These are phyloP conservation scores for Turnera subulata DNA, from an alignment of 345 rosid genomes.

Conservation along the genomic window DNA sequence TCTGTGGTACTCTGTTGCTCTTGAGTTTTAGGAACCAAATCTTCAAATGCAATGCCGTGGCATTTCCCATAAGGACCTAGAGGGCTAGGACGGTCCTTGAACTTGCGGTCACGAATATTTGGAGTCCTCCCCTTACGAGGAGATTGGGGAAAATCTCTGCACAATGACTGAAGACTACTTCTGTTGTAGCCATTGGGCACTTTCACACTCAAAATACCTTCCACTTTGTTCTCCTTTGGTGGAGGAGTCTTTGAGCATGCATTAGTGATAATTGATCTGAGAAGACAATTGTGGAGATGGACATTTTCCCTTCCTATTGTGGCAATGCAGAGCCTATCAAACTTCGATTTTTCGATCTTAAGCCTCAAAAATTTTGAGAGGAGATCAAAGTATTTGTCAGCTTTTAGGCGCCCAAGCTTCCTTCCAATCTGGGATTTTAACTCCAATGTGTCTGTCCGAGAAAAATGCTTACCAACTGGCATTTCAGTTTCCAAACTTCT, in stretches of 20 bases:
- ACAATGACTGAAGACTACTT: constrained; percentile 37
- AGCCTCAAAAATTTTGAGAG: constrained; percentile 33
- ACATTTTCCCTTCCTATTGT: constrained; percentile 41
- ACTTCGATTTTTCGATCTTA: constrained; percentile 36
- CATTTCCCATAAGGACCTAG: constrained; percentile 49
- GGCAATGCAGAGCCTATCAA: constrained; percentile 36
- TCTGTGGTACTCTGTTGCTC: constrained; percentile 25
- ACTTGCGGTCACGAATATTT: constrained; percentile 31
- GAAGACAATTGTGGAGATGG: constrained; percentile 24
- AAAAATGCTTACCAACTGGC: not conserved
- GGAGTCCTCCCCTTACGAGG: constrained; percentile 52
- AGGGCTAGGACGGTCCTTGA: constrained; percentile 51
- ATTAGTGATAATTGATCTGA: constrained; percentile 20
- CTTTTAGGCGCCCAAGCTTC: constrained; percentile 36
- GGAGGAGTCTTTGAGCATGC: constrained; percentile 8
- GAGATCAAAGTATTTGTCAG: constrained; percentile 30
- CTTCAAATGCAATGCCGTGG: constrained; percentile 36
- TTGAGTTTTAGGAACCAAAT: constrained; percentile 12
- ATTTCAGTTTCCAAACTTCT: not conserved
- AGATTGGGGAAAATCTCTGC: constrained; percentile 48
- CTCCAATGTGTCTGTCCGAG: constrained; percentile 21
- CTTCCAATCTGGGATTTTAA: constrained; percentile 37
- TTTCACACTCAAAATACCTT: constrained; percentile 23
- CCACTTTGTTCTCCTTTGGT: constrained; percentile 21
- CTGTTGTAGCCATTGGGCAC: constrained; percentile 36